Evolutionary conservation across 1,284 basidiomycete genomes (phyloP).

Genomic region (Apiotrichum sp.): DNA sequence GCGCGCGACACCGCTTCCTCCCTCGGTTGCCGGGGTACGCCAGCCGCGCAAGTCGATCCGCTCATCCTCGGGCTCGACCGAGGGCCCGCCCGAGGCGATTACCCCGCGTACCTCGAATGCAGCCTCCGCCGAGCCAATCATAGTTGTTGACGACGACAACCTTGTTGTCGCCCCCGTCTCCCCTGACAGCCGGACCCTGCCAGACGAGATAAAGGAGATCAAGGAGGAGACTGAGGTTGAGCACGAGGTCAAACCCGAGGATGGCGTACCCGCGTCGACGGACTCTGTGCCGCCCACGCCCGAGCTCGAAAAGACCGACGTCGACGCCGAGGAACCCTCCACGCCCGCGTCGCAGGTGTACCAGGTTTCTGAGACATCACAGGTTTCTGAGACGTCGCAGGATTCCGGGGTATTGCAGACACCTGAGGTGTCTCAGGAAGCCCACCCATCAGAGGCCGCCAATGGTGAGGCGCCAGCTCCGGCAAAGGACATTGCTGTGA

Average conservation of each 20-base stretch:
- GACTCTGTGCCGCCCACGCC: too few relatives aligned
- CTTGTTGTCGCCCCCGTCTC: not conserved
- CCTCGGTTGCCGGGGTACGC: constrained; percentile 12
- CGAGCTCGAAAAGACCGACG: too few relatives aligned
- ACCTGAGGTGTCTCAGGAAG: too few relatives aligned
- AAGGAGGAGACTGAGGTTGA: not conserved
- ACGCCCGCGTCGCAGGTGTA: too few relatives aligned
- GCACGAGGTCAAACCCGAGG: too few relatives aligned
- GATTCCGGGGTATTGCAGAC: too few relatives aligned
- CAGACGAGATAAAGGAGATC: not conserved
- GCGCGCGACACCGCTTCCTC: constrained; percentile 17
- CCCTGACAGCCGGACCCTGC: not conserved
- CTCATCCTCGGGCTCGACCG: constrained; percentile 30
- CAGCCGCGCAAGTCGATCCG: constrained; percentile 14
- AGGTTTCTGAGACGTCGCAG: too few relatives aligned
- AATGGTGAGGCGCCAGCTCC: not conserved
- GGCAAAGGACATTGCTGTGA: not conserved
- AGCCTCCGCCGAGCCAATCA: constrained; percentile 16
- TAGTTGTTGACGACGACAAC: constrained; percentile 26
- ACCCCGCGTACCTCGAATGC: constrained; percentile 25
- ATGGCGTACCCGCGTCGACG: too few relatives aligned
- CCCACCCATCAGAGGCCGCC: too few relatives aligned
- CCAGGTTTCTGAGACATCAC: too few relatives aligned
- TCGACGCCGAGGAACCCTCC: too few relatives aligned
- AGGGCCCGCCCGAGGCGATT: constrained; percentile 26